Percentiles rank a stretch among this genome's conserved stretches.
Conservation (phyloP, 495 filamentous ascomycete genomes). For the Parachaetomium inaequale region DNA sequence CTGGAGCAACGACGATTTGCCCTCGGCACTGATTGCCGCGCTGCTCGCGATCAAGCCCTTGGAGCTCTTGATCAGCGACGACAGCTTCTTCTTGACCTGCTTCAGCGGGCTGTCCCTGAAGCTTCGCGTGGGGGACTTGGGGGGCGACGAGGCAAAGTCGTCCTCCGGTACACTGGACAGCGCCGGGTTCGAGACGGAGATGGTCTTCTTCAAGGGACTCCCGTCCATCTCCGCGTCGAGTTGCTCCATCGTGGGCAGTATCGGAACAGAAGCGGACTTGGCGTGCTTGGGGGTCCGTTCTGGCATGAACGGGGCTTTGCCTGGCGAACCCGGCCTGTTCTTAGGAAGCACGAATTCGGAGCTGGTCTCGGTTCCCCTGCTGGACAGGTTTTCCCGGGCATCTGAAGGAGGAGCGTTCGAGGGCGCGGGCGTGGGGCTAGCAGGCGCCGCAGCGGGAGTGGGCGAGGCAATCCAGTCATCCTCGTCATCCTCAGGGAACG, state of each 20-base stretch:
- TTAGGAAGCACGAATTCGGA: constrained; percentile 42
- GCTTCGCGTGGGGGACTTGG: constrained; percentile 64
- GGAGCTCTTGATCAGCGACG: constrained; percentile 81
- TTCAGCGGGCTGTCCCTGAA: constrained; percentile 75
- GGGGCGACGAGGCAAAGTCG: constrained; percentile 59
- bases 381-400: constrained; percentile 54
- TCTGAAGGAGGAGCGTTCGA: constrained; percentile 58
- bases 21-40: constrained; percentile 71
- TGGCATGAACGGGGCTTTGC: constrained; percentile 34
- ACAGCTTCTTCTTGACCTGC: constrained; percentile 82
- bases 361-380: constrained; percentile 41
- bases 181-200: constrained; percentile 60
- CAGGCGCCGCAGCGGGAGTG: constrained; percentile 24
- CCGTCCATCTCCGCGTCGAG: constrained; percentile 38
- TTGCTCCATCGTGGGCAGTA: constrained; percentile 47
- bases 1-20: constrained; percentile 53
- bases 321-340: constrained; percentile 39
- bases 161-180: constrained; percentile 41
- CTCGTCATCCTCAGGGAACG: constrained; percentile 61
- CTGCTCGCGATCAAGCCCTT: constrained; percentile 79
- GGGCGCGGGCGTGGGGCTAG: constrained; percentile 46
- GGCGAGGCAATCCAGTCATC: constrained; percentile 84
- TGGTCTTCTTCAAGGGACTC: constrained; percentile 53
- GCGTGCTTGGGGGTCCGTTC: constrained; percentile 40
- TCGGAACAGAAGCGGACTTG: constrained; percentile 55